Conservation (phyloP, 1,284 basidiomycete species). For the Boletus albobrunnescens region DNA sequence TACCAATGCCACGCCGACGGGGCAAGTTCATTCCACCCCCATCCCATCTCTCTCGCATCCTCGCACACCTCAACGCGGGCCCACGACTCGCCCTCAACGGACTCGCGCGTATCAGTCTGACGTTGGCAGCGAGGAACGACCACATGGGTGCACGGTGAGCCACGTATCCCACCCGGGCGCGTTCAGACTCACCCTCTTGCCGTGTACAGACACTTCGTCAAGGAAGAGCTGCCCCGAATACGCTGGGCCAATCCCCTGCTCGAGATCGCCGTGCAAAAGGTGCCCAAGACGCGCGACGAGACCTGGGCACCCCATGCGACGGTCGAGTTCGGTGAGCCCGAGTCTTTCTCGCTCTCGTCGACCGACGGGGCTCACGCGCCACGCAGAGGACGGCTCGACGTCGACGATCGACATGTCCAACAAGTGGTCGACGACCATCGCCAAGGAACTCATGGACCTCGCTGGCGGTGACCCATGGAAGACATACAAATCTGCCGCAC, state of each 20-base stretch:
- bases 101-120: conserved; percentile 53
- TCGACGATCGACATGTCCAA: conserved; percentile 51
- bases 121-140: conserved; percentile 59
- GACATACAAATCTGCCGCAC: conserved; percentile 49
- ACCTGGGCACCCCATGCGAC: conserved; percentile 56
- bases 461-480: conserved; percentile 60
- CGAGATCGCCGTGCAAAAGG: conserved; percentile 52
- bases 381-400: conserved; percentile 46
- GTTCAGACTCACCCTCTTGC: no score
- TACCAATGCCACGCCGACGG: conserved; percentile 39
- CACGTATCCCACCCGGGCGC: no score
- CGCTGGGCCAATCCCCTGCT: conserved; percentile 66
- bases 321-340: conserved; percentile 60
- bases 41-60: conserved; percentile 52
- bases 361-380: no score
- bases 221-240: conserved; percentile 70
- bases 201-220: conserved; percentile 61
- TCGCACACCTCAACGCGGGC: conserved; percentile 47
- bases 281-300: conserved; percentile 49
- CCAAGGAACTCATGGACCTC: conserved; percentile 63
- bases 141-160: conserved; percentile 67
- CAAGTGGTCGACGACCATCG: conserved; percentile 64
- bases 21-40: conserved; percentile 47
- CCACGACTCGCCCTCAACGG: conserved; percentile 54
- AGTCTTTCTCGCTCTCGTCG: no score